A percentile compares a stretch with the other conserved stretches of the same genome.
Conservation (phyloP, 2,329 filamentous ascomycete species). For the Lasiodiplodia citricola region DNA sequence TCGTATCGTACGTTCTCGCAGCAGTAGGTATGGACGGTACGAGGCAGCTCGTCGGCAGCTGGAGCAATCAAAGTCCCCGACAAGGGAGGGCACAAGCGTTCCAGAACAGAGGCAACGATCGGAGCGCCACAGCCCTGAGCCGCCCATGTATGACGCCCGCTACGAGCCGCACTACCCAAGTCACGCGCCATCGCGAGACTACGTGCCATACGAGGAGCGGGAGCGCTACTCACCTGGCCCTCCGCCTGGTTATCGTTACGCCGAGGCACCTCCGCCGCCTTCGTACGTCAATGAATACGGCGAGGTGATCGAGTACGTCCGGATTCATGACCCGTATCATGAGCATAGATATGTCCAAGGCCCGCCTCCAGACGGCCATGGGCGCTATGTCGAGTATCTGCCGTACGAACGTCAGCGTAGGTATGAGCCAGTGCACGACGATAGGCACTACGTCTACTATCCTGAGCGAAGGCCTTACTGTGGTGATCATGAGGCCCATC, state of each 20-base stretch:
- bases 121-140: constrained; percentile 10
- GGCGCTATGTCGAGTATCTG: constrained; percentile 14
- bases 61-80: constrained; percentile 23
- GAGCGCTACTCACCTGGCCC: constrained; percentile 22
- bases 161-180: not conserved
- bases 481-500: not conserved
- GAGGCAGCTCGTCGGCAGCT: constrained; percentile 24
- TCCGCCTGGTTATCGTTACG: constrained; percentile 21
- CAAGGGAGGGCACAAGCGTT: constrained; percentile 10
- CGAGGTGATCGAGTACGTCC: constrained; percentile 26
- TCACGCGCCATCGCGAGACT: constrained; percentile 12
- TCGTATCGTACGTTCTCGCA: constrained; percentile 14
- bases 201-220: constrained; percentile 14
- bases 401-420: constrained; percentile 20
- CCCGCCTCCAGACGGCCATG: not conserved
- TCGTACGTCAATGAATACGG: constrained; percentile 27
- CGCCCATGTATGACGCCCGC: not conserved
- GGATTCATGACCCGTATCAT: constrained; percentile 21
- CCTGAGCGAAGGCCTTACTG: constrained; percentile 11
- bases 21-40: constrained; percentile 23
- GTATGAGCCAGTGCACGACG: constrained; percentile 2
- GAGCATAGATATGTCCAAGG: constrained; percentile 8
- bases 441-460: constrained; percentile 22
- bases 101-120: constrained; percentile 18
- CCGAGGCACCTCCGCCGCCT: constrained; percentile 6